A percentile compares a stretch with the other conserved stretches of the same genome.
These are phyloP conservation scores for Setaria italica DNA, from an alignment of 202 grass and related monocot genomes.

Conservation along the genomic window DNA sequence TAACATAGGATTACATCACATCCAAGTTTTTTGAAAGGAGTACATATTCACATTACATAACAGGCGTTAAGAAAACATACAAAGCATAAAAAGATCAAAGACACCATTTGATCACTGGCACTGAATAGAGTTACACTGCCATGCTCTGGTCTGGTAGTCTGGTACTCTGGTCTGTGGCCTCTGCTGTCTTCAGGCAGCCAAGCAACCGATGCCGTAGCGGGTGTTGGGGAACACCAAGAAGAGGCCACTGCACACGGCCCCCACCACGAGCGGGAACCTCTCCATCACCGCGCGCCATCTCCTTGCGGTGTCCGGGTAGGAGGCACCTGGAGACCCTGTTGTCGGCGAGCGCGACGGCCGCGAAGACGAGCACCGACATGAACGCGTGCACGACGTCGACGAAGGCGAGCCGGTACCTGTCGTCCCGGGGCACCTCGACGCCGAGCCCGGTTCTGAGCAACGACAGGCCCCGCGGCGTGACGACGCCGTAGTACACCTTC, in stretches of 20 bases:
- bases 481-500: constrained; percentile 66
- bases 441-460: constrained; percentile 59
- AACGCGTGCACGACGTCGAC: constrained; percentile 63
- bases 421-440: constrained; percentile 59
- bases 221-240: constrained; percentile 75
- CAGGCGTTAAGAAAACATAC: constrained; percentile 11
- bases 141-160: neutral
- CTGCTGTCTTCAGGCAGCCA: constrained; percentile 41
- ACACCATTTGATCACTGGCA: neutral
- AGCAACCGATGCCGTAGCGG: constrained; percentile 71
- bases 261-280: constrained; percentile 72
- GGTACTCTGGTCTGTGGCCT: neutral
- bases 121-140: neutral
- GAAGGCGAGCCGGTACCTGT: constrained; percentile 51
- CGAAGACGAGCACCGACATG: constrained; percentile 75
- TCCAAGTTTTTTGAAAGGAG: neutral
- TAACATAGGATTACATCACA: neutral
- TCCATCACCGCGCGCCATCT: constrained; percentile 74
- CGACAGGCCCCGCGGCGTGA: constrained; percentile 55
- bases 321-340: constrained; percentile 59
- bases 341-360: constrained; percentile 58
- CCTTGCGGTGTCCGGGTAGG: constrained; percentile 54
- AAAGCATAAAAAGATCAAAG: neutral
- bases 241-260: constrained; percentile 59
- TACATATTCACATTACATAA: neutral